These are phyloP conservation scores for Melanopsichium pennsylvanicum DNA, from an alignment of 1,284 basidiomycete genomes.

Conservation along the genomic window DNA sequence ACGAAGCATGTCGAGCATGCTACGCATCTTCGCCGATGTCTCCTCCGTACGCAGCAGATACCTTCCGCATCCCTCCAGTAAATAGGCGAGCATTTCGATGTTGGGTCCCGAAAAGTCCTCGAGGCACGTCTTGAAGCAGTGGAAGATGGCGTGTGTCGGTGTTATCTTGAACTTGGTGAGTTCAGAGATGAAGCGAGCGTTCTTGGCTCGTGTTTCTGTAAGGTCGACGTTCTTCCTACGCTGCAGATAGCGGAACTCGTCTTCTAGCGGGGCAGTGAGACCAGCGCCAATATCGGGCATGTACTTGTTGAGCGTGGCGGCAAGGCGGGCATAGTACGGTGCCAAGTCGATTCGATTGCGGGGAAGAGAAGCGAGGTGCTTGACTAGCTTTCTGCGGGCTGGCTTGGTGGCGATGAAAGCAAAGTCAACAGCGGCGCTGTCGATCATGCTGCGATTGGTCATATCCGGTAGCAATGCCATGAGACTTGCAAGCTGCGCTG, in stretches of 20 bases:
- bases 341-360: conserved; percentile 88
- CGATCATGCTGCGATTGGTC: conserved; percentile 88
- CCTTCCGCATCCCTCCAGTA: conserved; percentile 92
- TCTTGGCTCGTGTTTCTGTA: conserved; percentile 85
- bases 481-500: conserved; percentile 88
- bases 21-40: conserved; percentile 76
- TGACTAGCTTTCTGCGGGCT: conserved; percentile 85
- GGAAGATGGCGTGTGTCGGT: conserved; percentile 87
- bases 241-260: conserved; percentile 96
- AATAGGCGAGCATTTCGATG: conserved; percentile 88
- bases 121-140: conserved; percentile 94
- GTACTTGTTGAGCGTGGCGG: conserved; percentile 86
- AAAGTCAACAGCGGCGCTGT: conserved; percentile 94
- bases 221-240: conserved; percentile 90
- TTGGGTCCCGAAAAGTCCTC: conserved; percentile 93
- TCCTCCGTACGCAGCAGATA: conserved; percentile 88
- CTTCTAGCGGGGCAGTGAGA: conserved; percentile 82
- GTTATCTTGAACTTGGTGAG: conserved; percentile 96
- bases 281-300: conserved; percentile 92
- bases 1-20: conserved; percentile 87
- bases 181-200: conserved; percentile 86
- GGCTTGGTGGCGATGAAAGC: conserved; percentile 95
- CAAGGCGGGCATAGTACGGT: conserved; percentile 89
- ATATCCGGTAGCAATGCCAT: conserved; percentile 91
- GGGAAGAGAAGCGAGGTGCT: conserved; percentile 76